phyloP scores from a whole-genome alignment of 1,284 basidiomycete species.

The Crucibulum parvulum region DNA sequence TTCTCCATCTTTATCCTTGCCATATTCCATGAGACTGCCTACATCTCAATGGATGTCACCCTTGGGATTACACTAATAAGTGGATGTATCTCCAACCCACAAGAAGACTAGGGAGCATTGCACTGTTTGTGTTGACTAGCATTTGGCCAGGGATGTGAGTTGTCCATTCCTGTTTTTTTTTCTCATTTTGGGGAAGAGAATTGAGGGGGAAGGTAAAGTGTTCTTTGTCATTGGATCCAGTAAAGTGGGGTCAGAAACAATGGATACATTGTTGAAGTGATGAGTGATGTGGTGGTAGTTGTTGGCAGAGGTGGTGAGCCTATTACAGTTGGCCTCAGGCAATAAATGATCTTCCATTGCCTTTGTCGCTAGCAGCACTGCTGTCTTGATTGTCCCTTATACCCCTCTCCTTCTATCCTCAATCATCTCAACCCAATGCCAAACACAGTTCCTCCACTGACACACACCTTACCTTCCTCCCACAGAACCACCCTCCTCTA shows the following conservation, averaged over 20 bases:
- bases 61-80: conserved; percentile 67
- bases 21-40: conserved; percentile 75
- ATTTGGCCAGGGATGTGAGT: conserved; percentile 86
- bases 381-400: too few relatives aligned
- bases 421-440: too few relatives aligned
- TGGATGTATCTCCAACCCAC: conserved; percentile 61
- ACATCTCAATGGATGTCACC: conserved; percentile 62
- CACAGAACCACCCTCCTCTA: conserved; percentile 71
- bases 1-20: conserved; percentile 63
- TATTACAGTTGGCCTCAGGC: too few relatives aligned
- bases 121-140: conserved; percentile 81
- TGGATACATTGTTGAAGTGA: too few relatives aligned
- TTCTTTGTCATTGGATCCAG: too few relatives aligned
- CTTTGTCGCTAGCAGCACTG: too few relatives aligned
- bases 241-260: too few relatives aligned
- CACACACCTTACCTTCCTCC: background rate
- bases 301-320: too few relatives aligned
- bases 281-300: too few relatives aligned
- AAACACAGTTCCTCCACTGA: background rate
- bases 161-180: conserved; percentile 1
- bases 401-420: too few relatives aligned
- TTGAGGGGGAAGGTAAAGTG: too few relatives aligned
- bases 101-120: conserved; percentile 62
- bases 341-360: too few relatives aligned
- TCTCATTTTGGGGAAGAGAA: background rate